Evolutionary conservation across 176 grass and related monocot genomes (phyloP).

Genomic region (Urochloa ruziziensis): DNA sequence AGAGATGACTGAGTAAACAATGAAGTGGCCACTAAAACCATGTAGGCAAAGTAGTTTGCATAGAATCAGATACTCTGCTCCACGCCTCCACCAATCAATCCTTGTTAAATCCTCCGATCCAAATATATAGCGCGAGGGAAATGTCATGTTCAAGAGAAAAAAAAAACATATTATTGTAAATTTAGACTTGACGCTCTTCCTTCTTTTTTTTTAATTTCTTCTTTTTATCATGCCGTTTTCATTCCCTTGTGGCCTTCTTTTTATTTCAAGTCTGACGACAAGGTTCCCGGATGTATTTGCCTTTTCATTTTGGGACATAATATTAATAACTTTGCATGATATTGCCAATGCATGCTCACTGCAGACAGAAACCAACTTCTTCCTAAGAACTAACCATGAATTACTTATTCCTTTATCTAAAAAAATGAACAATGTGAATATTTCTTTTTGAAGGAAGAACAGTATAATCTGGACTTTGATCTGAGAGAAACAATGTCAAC

Average conservation of each 20-base stretch:
- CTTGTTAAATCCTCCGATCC: not conserved
- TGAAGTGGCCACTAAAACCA: not conserved
- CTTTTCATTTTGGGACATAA: too few species aligned
- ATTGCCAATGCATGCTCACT: not conserved
- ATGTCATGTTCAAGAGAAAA: not conserved
- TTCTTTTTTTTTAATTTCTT: not conserved
- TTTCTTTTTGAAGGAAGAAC: not conserved
- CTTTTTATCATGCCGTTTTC: not conserved
- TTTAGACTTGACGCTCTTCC: too few species aligned
- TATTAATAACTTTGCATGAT: not conserved
- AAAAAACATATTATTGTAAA: not conserved
- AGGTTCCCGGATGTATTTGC: not conserved
- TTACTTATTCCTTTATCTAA: too few species aligned
- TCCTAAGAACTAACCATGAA: not conserved
- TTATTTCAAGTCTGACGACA: not conserved
- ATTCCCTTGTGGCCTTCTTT: too few species aligned
- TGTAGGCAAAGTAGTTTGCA: not conserved
- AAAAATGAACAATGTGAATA: not conserved
- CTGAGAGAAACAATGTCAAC: not conserved
- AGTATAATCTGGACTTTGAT: slow-evolving; percentile 10
- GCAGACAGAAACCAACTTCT: not conserved
- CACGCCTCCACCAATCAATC: not conserved
- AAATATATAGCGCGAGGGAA: not conserved
- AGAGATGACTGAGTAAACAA: too few species aligned
- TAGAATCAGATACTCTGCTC: slow-evolving; percentile 18